Evolutionary conservation across 2,329 filamentous ascomycete species (phyloP).

Genomic region (Alternaria angustiovoidea): DNA sequence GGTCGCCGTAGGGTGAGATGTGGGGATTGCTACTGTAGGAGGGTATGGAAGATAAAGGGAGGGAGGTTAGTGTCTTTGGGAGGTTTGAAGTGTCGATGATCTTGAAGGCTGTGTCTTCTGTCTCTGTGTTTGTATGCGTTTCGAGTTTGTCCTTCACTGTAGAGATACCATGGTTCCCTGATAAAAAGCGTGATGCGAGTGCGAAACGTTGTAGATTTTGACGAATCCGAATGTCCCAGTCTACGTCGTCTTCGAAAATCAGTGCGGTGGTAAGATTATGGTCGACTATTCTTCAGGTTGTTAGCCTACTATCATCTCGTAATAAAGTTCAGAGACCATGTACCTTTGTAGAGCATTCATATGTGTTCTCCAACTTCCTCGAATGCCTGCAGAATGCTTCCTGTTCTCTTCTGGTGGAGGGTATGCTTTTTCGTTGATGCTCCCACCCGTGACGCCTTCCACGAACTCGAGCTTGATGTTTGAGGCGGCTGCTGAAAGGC

Average conservation of each 20-base stretch:
- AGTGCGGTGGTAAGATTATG: slow-evolving; percentile 44
- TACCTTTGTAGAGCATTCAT: slow-evolving; percentile 44
- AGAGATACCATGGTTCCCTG: neutral
- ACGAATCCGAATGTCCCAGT: slow-evolving; percentile 43
- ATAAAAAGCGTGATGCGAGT: slow-evolving; percentile 35
- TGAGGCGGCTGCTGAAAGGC: slow-evolving; percentile 58
- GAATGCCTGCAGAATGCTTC: slow-evolving; percentile 36
- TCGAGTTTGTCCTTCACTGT: slow-evolving; percentile 15
- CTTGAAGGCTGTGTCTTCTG: slow-evolving; percentile 32
- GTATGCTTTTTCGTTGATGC: slow-evolving; percentile 39
- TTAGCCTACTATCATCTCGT: slow-evolving; percentile 4
- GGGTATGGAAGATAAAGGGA: slow-evolving; percentile 26
- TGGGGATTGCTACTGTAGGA: neutral
- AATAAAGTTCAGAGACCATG: neutral
- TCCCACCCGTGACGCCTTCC: slow-evolving; percentile 56
- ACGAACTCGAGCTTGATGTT: slow-evolving; percentile 59
- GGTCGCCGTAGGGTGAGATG: slow-evolving; percentile 46
- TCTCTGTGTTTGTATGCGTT: slow-evolving; percentile 33
- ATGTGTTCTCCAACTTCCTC: slow-evolving; percentile 44
- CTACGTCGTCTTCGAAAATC: slow-evolving; percentile 45
- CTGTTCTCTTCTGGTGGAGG: slow-evolving; percentile 41
- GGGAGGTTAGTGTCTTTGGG: slow-evolving; percentile 29
- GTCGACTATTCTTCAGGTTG: slow-evolving; percentile 27
- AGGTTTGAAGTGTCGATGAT: slow-evolving; percentile 36
- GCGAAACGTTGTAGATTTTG: slow-evolving; percentile 43